Evolutionary conservation across 768 basidiomycete genomes (phyloP), one percentile per base, ranked within the genome.

Genomic region (Strobilomyces confusus): DNA sequence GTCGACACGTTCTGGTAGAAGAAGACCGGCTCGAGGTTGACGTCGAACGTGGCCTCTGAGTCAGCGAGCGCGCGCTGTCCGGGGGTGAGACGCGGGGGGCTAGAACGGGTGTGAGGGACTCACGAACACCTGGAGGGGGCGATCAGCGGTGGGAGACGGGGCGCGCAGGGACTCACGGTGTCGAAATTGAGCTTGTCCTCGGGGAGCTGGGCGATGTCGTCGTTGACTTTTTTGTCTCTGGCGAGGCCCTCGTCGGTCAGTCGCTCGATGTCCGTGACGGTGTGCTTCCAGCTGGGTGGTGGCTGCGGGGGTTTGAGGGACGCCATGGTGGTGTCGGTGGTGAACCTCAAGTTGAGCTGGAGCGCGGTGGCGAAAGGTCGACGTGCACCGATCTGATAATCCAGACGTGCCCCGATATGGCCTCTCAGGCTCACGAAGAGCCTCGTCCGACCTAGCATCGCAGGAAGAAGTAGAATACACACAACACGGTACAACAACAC

Each of bases 1-100:
- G 83, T 73, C 25, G 89, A 87, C 25, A 93, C 89, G 59, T 92
- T 88, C 67, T 91, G 87, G 63, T 92, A 88, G 70, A 95, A 94
- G 0, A 76, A 70, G 19, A 90, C 75, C 0, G 86, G 86, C 55
- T 88, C 86, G 5, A 74, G 65, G 33, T 72, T 62, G 9, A 66
- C 61, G 45, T 83, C 78, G 34, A 83, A 72, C 12, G 73, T 65
- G 17, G 83, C 78, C 42, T 89, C 86, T 3, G 78, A 78, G 19
- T 75, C 63, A 5, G 84, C 80, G 22, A 92, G 80, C 11, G 79
- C 72, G n/a, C 77, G 62, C 87, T 91, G 34, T 54, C 13, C 1
- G 20, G 45, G 49, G 23, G 30, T 11, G 48, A 29, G 14, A 17
- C 14, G 13, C 3, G 15, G 13, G 2, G 9, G 5, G 9, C 25